phyloP scores from a whole-genome alignment of 331 rosid genomes.

The Acacia concinna region DNA sequence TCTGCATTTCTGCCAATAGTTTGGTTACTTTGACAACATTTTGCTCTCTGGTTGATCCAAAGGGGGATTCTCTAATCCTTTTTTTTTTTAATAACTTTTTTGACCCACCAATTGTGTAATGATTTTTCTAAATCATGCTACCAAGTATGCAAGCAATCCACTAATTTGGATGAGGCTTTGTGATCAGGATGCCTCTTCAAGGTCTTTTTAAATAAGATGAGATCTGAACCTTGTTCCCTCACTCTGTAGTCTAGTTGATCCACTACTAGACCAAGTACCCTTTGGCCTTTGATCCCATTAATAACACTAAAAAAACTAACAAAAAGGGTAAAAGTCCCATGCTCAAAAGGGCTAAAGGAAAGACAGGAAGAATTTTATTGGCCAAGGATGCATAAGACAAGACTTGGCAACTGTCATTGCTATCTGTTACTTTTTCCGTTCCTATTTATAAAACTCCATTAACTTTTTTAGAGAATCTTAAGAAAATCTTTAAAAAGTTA shows the following conservation, averaged over 20 bases:
- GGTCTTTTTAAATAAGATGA: no score
- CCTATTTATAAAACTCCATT: no score
- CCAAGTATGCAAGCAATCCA: accelerated
- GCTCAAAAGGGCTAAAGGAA: constrained; percentile 6
- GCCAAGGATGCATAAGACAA: not conserved
- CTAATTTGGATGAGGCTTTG: no score
- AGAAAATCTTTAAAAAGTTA: no score
- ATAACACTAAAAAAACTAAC: not conserved
- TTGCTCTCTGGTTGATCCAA: not conserved
- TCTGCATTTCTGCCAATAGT: not conserved
- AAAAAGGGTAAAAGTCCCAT: not conserved
- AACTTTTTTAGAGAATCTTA: no score
- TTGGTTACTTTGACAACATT: not conserved
- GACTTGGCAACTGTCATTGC: not conserved
- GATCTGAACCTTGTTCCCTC: no score
- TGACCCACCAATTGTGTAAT: no score
- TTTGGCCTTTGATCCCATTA: not conserved
- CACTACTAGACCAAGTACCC: no score
- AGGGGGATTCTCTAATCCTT: not conserved
- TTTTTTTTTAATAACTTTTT: no score
- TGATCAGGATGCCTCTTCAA: no score
- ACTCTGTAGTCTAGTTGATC: no score
- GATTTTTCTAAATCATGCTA: no score
- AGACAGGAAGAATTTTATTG: not conserved
- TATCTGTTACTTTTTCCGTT: not conserved